These are phyloP conservation scores for Larix sibirica DNA, from an alignment of 83 land plant genomes.

Conservation along the genomic window DNA sequence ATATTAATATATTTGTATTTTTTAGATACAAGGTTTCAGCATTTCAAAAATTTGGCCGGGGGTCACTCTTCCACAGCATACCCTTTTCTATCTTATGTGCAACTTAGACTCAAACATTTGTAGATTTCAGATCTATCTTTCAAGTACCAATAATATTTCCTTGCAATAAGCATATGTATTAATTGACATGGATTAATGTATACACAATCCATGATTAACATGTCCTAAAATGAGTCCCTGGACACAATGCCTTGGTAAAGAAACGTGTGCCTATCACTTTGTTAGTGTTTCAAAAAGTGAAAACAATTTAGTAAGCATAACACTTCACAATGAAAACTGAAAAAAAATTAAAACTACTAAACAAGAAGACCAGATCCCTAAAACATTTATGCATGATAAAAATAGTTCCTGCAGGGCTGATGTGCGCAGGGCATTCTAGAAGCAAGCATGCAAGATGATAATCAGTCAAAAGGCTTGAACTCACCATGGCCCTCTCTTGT, in stretches of 20 bases:
- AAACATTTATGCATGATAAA: neutral
- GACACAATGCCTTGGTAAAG: neutral
- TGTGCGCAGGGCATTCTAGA: neutral
- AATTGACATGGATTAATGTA: neutral
- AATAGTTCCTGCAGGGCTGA: neutral
- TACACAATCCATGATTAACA: neutral
- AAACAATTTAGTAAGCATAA: neutral
- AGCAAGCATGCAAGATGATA: neutral
- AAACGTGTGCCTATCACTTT: neutral
- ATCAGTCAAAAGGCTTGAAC: neutral
- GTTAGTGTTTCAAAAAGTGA: neutral
- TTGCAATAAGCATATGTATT: neutral
- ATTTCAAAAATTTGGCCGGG: no score
- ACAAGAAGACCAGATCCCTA: neutral
- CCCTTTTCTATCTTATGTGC: no score
- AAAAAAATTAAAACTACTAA: neutral
- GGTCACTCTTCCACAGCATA: no score
- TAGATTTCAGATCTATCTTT: no score
- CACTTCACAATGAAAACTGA: neutral
- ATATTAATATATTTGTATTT: no score
- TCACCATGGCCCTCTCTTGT: neutral
- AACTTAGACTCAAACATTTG: no score
- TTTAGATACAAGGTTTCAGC: no score
- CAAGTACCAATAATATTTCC: neutral
- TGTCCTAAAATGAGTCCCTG: neutral